These are phyloP conservation scores for Ogataea zsoltii DNA, from an alignment of 805 yeast species.

Conservation along the genomic window DNA sequence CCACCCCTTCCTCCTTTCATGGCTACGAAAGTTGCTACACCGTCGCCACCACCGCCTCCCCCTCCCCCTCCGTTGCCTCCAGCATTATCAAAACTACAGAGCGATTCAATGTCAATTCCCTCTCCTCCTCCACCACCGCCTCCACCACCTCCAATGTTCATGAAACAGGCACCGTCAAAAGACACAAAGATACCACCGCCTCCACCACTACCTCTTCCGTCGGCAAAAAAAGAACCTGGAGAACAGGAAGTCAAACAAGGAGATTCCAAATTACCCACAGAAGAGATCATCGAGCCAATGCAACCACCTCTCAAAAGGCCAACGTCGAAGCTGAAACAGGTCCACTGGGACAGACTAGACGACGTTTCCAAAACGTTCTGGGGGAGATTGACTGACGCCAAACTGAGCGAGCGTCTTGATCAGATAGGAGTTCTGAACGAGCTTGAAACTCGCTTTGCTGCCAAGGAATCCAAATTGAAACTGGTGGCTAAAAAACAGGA, in stretches of 20 bases:
- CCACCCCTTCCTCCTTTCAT: constrained; percentile 25
- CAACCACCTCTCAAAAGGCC: constrained; percentile 18
- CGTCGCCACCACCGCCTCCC: constrained; percentile 25
- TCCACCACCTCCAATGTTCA: neutral
- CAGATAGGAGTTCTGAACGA: constrained; percentile 65
- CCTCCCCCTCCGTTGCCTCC: too few relatives aligned
- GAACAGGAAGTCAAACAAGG: neutral
- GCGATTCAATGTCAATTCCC: too few relatives aligned
- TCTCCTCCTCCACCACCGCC: too few relatives aligned
- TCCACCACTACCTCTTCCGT: constrained; percentile 20
- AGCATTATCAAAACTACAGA: too few relatives aligned
- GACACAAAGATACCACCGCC: constrained; percentile 3
- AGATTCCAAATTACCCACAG: neutral
- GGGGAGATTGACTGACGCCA: constrained; percentile 47
- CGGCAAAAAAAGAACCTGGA: constrained; percentile 1
- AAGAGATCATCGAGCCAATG: neutral
- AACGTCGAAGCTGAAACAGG: constrained; percentile 59
- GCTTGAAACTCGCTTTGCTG: constrained; percentile 59
- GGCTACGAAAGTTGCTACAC: constrained; percentile 19
- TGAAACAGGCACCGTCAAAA: too few relatives aligned
- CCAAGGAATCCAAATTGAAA: constrained; percentile 28
- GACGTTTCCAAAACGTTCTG: constrained; percentile 62
- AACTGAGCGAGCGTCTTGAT: constrained; percentile 50
- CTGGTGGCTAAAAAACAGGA: constrained; percentile 32
- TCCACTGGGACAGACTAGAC: constrained; percentile 81